Evolutionary conservation across 1,284 basidiomycete species (phyloP).

Genomic region (Hypsizygus ulmarius): DNA sequence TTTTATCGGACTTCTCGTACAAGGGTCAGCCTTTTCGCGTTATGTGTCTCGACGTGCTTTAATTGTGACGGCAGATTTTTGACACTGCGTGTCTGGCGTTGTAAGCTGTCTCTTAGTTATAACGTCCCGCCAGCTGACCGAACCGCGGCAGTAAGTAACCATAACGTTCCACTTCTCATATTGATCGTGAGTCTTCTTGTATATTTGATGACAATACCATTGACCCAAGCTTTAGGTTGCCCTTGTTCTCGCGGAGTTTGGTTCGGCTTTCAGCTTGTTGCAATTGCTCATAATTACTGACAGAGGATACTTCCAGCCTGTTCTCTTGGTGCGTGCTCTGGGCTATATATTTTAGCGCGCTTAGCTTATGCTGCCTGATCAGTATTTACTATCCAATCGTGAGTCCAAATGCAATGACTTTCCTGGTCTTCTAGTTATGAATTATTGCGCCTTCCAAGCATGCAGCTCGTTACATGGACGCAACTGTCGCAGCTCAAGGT

Average conservation of each 20-base stretch:
- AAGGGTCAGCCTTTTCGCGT: constrained; percentile 36
- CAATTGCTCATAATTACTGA: constrained; percentile 3
- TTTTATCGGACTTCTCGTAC: constrained; percentile 51
- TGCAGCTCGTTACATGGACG: constrained; percentile 42
- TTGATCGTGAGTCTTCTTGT: constrained; percentile 34
- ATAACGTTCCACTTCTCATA: constrained; percentile 39
- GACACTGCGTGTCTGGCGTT: constrained; percentile 50
- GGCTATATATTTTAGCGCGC: constrained; percentile 1
- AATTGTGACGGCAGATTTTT: constrained; percentile 39
- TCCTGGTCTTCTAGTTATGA: constrained; percentile 1
- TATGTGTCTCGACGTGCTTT: neutral
- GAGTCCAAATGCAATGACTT: constrained; percentile 16
- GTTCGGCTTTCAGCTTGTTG: constrained; percentile 25
- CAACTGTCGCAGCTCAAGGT: constrained; percentile 47
- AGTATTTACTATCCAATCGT: constrained; percentile 48
- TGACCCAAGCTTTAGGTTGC: constrained; percentile 26
- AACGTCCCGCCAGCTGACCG: neutral
- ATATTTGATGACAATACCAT: neutral
- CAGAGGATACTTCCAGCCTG: constrained; percentile 29
- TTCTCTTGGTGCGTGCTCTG: constrained; percentile 34
- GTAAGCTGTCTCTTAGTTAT: constrained; percentile 31
- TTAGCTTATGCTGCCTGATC: constrained; percentile 4
- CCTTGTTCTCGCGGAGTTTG: constrained; percentile 48
- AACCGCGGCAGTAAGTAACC: constrained; percentile 43
- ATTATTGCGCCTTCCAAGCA: constrained; percentile 23